These are phyloP conservation scores for Iodosphaeria phyllophila DNA, from an alignment of 2,329 filamentous ascomycete genomes.

Conservation along the genomic window DNA sequence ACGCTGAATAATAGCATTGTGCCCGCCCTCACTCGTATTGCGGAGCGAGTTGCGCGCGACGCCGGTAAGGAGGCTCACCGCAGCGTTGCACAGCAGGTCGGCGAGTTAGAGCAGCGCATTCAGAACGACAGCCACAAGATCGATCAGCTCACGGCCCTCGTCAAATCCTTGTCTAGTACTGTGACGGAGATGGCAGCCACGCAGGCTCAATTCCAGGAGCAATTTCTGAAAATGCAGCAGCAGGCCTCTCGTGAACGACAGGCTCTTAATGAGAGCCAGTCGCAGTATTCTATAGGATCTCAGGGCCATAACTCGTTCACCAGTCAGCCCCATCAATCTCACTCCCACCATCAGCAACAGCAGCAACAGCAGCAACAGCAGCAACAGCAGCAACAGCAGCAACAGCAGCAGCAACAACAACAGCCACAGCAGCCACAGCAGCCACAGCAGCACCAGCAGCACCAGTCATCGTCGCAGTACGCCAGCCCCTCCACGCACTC, in stretches of 20 bases:
- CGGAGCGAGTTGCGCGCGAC: conserved; percentile 47
- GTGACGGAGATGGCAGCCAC: conserved; percentile 50
- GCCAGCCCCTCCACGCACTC: conserved; percentile 12
- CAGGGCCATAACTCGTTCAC: conserved; percentile 12
- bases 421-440: no score
- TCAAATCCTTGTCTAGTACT: conserved; percentile 47
- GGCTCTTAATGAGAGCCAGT: conserved; percentile 5
- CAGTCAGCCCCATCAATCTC: no score
- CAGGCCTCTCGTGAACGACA: conserved; percentile 23
- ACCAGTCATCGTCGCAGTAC: conserved; percentile 4
- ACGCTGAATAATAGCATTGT: conserved; percentile 41
- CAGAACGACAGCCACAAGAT: conserved; percentile 44
- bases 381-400: conserved; percentile 7
- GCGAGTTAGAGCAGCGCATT: conserved; percentile 29
- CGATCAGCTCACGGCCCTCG: conserved; percentile 49
- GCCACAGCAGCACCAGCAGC: no score
- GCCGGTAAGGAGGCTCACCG: conserved; percentile 51
- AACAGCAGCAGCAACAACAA: conserved; percentile 9
- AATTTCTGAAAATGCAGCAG: conserved; percentile 38
- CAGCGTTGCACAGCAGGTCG: conserved; percentile 31
- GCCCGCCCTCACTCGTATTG: conserved; percentile 45
- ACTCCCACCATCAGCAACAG: no score
- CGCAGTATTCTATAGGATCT: conserved; percentile 7
- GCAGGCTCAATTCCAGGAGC: conserved; percentile 50
- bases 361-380: no score